Conservation (phyloP, 306 rosid genomes). For the Quercus alba region DNA sequence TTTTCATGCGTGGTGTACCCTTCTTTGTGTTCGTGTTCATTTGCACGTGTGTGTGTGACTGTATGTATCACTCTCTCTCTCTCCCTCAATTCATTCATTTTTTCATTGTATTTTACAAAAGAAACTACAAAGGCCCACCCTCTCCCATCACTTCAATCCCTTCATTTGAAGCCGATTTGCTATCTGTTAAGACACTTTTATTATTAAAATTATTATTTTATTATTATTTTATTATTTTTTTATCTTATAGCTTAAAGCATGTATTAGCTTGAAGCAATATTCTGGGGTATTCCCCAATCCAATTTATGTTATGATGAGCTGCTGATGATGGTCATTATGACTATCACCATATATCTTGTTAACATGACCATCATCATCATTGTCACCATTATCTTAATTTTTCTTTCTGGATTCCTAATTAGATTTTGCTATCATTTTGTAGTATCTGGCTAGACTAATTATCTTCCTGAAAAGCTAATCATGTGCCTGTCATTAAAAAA, state of each 20-base stretch:
- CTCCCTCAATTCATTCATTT: too few relatives aligned
- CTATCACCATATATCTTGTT: constrained; percentile 15
- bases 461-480: constrained; percentile 16
- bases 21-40: constrained; percentile 16
- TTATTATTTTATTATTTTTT: too few relatives aligned
- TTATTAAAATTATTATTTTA: not conserved
- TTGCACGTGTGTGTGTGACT: constrained; percentile 31
- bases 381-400: constrained; percentile 22
- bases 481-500: constrained; percentile 10
- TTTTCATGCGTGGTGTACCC: constrained; percentile 28
- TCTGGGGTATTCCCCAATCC: constrained; percentile 2
- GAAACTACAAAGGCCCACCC: constrained; percentile 1
- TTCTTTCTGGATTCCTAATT: constrained; percentile 28
- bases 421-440: constrained; percentile 27
- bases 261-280: constrained; percentile 8
- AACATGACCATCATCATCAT: constrained; percentile 12
- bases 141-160: constrained; percentile 23
- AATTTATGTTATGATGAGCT: constrained; percentile 34
- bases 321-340: constrained; percentile 31
- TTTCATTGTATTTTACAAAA: too few relatives aligned
- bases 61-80: not conserved
- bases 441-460: constrained; percentile 12
- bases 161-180: not conserved
- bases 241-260: not conserved
- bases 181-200: not conserved